These are phyloP conservation scores for Rhodotorula sp. DNA, from an alignment of 1,284 basidiomycete species.

Conservation along the genomic window DNA sequence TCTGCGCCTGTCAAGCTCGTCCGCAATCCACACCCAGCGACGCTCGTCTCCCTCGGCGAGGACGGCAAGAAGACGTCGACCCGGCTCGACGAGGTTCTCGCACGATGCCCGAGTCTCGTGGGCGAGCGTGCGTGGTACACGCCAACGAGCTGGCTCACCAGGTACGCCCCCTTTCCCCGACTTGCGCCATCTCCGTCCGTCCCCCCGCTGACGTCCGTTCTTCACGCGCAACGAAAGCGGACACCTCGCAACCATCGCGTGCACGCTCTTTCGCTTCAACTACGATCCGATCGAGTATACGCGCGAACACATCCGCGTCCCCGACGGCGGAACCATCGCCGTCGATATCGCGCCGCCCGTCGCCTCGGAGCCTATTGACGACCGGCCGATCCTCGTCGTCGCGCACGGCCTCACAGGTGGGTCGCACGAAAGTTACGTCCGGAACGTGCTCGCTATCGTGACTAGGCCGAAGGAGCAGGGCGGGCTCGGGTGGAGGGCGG, in stretches of 20 bases:
- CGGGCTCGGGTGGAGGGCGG: constrained; percentile 81
- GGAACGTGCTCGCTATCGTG: constrained; percentile 72
- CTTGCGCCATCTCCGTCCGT: neutral
- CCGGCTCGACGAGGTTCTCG: constrained; percentile 27
- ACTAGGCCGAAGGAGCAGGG: constrained; percentile 65
- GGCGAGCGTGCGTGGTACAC: constrained; percentile 41
- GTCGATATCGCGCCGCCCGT: constrained; percentile 68
- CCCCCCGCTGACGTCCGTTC: neutral
- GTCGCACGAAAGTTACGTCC: constrained; percentile 84
- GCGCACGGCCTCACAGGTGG: constrained; percentile 58
- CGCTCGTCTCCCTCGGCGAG: constrained; percentile 9
- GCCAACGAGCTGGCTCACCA: constrained; percentile 40
- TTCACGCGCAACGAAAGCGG: constrained; percentile 15
- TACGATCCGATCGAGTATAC: constrained; percentile 49
- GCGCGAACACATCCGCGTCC: constrained; percentile 63
- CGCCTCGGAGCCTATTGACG: constrained; percentile 60
- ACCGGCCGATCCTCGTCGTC: constrained; percentile 78
- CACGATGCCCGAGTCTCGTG: constrained; percentile 32
- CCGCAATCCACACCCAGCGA: constrained; percentile 8
- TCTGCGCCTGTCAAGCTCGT: constrained; percentile 19
- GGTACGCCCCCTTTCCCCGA: constrained; percentile 8
- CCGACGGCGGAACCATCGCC: constrained; percentile 72
- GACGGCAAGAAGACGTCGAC: constrained; percentile 15
- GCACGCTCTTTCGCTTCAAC: constrained; percentile 65
- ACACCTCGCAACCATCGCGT: constrained; percentile 37